Percentiles rank a stretch among this genome's conserved stretches.
phyloP scores from a whole-genome alignment of 495 filamentous ascomycete genomes.

The Trichoderma gamsii region DNA sequence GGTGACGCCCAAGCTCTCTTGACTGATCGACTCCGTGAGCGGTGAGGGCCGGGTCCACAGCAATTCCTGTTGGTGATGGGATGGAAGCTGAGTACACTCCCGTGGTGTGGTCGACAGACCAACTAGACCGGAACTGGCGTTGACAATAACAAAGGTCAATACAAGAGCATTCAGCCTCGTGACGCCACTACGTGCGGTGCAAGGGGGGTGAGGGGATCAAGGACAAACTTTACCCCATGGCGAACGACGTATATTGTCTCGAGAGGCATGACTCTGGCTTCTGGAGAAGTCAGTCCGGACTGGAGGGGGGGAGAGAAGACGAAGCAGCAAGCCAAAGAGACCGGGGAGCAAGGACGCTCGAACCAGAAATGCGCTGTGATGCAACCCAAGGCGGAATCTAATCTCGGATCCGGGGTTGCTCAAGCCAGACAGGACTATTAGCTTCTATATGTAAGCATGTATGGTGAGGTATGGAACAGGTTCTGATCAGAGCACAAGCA shows the following conservation, averaged over 20 bases:
- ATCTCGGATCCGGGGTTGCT: conserved; percentile 9
- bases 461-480: background rate
- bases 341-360: too few relatives aligned
- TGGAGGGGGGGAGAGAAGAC: background rate
- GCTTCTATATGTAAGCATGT: background rate
- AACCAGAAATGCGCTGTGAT: background rate
- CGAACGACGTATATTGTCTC: conserved; percentile 81
- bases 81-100: conserved; percentile 66
- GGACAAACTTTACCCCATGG: conserved; percentile 63
- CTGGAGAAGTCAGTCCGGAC: background rate
- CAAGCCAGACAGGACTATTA: background rate
- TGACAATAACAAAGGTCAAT: conserved; percentile 7
- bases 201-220: conserved; percentile 5
- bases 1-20: conserved; percentile 64
- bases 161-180: conserved; percentile 11
- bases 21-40: conserved; percentile 80
- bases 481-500: background rate
- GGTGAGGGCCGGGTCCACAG: conserved; percentile 80
- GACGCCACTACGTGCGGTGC: conserved; percentile 7
- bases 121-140: conserved; percentile 77
- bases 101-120: conserved; percentile 71
- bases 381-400: conserved; percentile 4
- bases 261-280: conserved; percentile 39
- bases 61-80: conserved; percentile 73
- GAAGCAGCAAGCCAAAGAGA: too few relatives aligned